These are phyloP conservation scores for Capniomyces stellatus DNA, from an alignment of 371 early-diverging fungal species.

Conservation along the genomic window DNA sequence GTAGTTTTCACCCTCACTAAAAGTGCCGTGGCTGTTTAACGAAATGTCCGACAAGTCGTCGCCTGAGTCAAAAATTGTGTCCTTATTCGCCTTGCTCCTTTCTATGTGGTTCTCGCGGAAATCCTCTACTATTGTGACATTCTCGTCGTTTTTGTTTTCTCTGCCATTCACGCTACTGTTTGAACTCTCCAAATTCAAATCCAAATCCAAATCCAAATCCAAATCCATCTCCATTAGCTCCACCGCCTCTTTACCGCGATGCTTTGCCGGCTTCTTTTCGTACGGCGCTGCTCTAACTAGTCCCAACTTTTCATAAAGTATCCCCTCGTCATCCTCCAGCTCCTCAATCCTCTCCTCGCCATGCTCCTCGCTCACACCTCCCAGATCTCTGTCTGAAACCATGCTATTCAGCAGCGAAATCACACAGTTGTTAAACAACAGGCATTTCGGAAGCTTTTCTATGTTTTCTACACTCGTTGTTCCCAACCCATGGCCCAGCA, in stretches of 20 bases:
- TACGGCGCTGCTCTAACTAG: too few species aligned
- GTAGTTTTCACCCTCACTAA: neutral
- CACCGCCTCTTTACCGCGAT: too few species aligned
- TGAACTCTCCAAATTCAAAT: neutral
- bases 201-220: too few species aligned
- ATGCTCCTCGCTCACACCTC: neutral
- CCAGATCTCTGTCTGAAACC: neutral
- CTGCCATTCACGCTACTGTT: neutral
- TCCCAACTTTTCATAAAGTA: too few species aligned
- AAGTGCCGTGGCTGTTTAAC: neutral
- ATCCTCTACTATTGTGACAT: slow-evolving; percentile 9
- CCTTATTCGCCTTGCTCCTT: too few species aligned
- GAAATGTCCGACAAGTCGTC: neutral
- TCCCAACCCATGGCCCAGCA: slow-evolving; percentile 1
- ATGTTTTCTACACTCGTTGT: neutral
- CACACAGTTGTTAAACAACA: neutral
- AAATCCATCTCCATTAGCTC: too few species aligned
- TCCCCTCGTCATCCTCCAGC: neutral
- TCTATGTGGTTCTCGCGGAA: too few species aligned
- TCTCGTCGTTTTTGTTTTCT: neutral
- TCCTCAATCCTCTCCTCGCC: neutral
- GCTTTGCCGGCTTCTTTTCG: too few species aligned
- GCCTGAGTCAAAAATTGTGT: too few species aligned
- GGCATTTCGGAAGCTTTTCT: neutral
- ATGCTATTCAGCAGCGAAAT: neutral